Base-by-base conservation (phyloP, 441 rosid species). In the Hypseocharis bilobata region DNA sequence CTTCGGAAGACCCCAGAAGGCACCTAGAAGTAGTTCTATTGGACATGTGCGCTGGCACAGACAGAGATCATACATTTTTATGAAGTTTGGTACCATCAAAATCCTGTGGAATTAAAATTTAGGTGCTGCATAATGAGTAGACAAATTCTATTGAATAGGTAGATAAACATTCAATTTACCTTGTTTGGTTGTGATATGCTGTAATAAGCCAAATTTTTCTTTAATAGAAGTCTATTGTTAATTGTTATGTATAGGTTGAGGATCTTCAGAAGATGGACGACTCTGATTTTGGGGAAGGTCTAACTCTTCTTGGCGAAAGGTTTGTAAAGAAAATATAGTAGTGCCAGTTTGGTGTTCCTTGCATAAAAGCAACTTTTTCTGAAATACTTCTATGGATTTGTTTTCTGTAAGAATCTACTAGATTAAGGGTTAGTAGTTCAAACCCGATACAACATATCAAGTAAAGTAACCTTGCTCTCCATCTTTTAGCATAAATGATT, bases 281-380 rank as follows among this genome's bases (percentile, higher is more conserved):
- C 52, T 76, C 82, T 44, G 72, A 77, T 68, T 93, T 93, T 77
- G 99, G 99, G 62, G 97, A 91, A 78, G 99, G 99, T 27, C 77
- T 93, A 78, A 87, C 99, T 65, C 94, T 91, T 70, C 80, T 87
- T 57, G 92, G 89, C 6, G 80, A 86, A 71, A 93, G 88, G 97
- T 93, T 49, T 20, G 83, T 52, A 13, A 32, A 23, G 45, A 57
- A 36, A 63, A 67, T 36, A 6, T 38, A 6, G 29, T 17, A 30
- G 45, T 27, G 66, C 28, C 60, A 40, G 20, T 69, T 65, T 4
- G 8, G 11, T 68, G 63, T 66, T 62, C 45, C 44, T 69, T 26
- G 29, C 26, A 17, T 49, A 11, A 20, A 49, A 49, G 26, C 55
- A 1, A 49, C 27, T 49, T 49, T 47, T 49, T 19, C 23, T 19